Percentiles rank a stretch among this genome's conserved stretches.
Evolutionary conservation across 768 basidiomycete species (phyloP).

Genomic region (Cystoderma amianthinum): DNA sequence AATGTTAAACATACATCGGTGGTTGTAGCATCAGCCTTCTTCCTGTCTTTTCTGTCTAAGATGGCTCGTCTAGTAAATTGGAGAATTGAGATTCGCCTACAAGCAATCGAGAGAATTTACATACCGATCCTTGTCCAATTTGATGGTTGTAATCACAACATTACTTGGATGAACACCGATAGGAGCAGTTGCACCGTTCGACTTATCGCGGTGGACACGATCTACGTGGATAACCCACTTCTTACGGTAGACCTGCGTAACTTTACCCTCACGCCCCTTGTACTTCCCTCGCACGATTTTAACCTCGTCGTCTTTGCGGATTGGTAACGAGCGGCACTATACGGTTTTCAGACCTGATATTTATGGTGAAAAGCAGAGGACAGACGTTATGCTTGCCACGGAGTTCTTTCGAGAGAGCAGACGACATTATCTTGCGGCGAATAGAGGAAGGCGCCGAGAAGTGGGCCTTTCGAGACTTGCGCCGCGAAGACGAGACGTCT

Average conservation of each 20-base stretch:
- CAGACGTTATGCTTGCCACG: conserved; percentile 86
- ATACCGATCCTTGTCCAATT: conserved; percentile 87
- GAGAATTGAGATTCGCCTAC: conserved; percentile 1
- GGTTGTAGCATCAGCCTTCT: conserved; percentile 42
- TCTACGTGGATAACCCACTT: conserved; percentile 99
- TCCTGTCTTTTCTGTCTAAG: conserved; percentile 79
- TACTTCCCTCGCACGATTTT: conserved; percentile 95
- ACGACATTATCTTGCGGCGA: conserved; percentile 97
- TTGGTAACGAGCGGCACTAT: conserved; percentile 85
- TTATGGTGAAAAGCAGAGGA: conserved; percentile 6
- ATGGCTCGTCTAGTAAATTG: conserved; percentile 60
- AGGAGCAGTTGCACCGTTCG: conserved; percentile 88
- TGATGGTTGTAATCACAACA: conserved; percentile 88
- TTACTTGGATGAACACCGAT: conserved; percentile 97
- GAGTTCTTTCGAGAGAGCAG: conserved; percentile 92
- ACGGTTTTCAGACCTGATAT: background rate
- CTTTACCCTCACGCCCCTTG: conserved; percentile 98
- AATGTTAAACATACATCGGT: too few relatives aligned
- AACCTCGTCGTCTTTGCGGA: conserved; percentile 98
- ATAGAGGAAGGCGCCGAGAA: conserved; percentile 92
- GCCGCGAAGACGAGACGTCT: conserved; percentile 91
- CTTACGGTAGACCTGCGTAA: conserved; percentile 97
- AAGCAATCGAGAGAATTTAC: conserved; percentile 9
- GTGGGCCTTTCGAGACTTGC: conserved; percentile 98
- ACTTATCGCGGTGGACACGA: conserved; percentile 95